Conservation (phyloP, 257 asterid species). For the Scutellaria minor region DNA sequence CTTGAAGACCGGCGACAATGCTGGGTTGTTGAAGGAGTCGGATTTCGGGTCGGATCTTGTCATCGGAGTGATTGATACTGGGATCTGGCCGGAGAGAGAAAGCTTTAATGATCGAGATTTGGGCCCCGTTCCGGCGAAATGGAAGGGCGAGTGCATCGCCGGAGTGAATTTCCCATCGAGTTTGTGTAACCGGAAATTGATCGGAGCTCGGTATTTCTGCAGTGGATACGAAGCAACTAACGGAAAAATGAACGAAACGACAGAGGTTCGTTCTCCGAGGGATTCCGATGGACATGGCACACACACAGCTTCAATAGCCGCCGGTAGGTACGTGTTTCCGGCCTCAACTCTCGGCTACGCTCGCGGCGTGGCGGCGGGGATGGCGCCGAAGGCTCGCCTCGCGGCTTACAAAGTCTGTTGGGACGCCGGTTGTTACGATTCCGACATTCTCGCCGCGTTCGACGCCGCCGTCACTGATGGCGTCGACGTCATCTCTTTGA, state of each 20-base stretch:
- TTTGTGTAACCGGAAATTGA: constrained; percentile 76
- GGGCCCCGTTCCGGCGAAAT: constrained; percentile 66
- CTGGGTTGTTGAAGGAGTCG: constrained; percentile 74
- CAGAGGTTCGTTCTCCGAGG: constrained; percentile 73
- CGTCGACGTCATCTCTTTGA: constrained; percentile 83
- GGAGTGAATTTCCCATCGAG: constrained; percentile 57
- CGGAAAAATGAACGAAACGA: constrained; percentile 73
- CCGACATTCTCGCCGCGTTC: constrained; percentile 89
- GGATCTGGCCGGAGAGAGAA: constrained; percentile 96
- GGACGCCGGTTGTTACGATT: constrained; percentile 83
- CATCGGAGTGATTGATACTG: constrained; percentile 83
- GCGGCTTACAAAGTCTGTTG: constrained; percentile 92
- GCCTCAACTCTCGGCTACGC: constrained; percentile 89
- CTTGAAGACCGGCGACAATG: constrained; percentile 54
- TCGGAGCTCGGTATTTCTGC: constrained; percentile 78
- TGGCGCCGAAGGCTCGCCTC: constrained; percentile 94
- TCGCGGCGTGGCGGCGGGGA: constrained; percentile 88
- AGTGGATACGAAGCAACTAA: constrained; percentile 74
- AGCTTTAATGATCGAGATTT: constrained; percentile 75
- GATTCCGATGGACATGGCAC: constrained; percentile 96
- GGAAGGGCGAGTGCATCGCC: constrained; percentile 74
- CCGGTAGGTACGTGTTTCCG: constrained; percentile 83
- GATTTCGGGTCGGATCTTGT: constrained; percentile 93
- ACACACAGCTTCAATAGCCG: constrained; percentile 96
- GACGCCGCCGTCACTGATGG: constrained; percentile 87